Evolutionary conservation across 2,329 filamentous ascomycete genomes (phyloP), one percentile per base, ranked within the genome.

Genomic region (Gremmenia infestans): DNA sequence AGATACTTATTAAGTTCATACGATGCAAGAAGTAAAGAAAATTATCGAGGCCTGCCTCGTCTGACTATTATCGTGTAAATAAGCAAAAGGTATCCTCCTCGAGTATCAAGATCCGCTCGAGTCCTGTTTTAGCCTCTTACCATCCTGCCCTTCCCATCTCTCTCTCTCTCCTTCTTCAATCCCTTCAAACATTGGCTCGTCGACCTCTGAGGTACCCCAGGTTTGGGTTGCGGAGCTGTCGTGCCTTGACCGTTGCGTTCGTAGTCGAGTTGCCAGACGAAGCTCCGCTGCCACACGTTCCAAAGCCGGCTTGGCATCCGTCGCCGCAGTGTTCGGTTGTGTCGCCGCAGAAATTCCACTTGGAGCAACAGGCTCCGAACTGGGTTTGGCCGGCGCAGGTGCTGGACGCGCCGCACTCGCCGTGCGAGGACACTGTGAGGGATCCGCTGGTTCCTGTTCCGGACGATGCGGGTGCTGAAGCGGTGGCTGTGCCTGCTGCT

Each of bases 291-390:
- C 54, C 54, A 19, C 54, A 56, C 8, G 15, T 42, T 14, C 54
- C 54, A 19, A 56, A 56, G 17, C 19, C 42, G 17, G 32, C n/a
- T 23, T 42, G 32, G 23, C 54, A 56, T 8, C 49, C 54, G 50
- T 23, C 42, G 8, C 54, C 54, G 22, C 54, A 56, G 36, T 56
- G 54, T 4, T 25, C 14, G 36, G 43, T 14, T 2, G 49, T 56
- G 6, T 37, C 45, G 15, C 54, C 54, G 32, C 54, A 56, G 45
- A 23, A 56, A 25, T 45, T 49, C 5, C 7, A 52, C 8, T 48
- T 19, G 3, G 54, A 56, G 36, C 54, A 56, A 17, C 54, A 56
- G 7, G 19, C n/a, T 23, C 54, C 54, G 35, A 55, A 55, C 6
- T 23, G 17, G 11, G 39, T 40, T 19, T 42, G 46, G 11, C 48